Evolutionary conservation across 169 alveolate genomes (phyloP).

Genomic region (Eimeria sp.): DNA sequence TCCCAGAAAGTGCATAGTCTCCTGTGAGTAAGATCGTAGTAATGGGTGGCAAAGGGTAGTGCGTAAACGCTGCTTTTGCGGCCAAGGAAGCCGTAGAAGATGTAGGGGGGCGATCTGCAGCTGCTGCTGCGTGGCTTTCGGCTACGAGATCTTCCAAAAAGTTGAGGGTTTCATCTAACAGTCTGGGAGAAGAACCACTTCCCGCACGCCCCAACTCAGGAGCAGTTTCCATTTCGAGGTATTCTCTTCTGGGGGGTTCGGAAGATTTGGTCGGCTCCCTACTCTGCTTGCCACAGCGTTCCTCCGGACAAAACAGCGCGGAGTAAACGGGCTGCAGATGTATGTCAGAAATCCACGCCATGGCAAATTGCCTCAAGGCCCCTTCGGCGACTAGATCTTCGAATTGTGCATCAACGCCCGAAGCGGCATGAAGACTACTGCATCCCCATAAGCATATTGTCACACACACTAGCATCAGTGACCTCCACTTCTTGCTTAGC

Average conservation of each 20-base stretch:
- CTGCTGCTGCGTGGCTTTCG: not conserved
- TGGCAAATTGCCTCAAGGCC: not conserved
- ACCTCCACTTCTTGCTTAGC: not conserved
- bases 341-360: slow-evolving; percentile 38
- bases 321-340: slow-evolving; percentile 26
- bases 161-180: slow-evolving; percentile 1
- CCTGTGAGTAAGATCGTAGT: slow-evolving; percentile 32
- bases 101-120: not conserved
- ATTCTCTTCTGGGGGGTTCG: not conserved
- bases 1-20: not conserved
- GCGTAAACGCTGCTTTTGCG: not conserved
- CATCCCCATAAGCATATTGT: not conserved
- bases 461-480: not conserved
- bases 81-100: not conserved
- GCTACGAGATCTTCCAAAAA: slow-evolving; percentile 18
- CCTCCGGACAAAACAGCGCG: not conserved
- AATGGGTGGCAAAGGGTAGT: slow-evolving; percentile 51
- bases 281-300: not conserved
- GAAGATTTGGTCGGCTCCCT: not conserved
- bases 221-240: slow-evolving; percentile 18
- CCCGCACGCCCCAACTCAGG: slow-evolving; percentile 30
- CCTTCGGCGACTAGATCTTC: not conserved
- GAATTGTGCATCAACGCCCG: not conserved
- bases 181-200: not conserved
- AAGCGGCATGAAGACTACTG: not conserved